Conservation (phyloP, 2,329 filamentous ascomycete species). For the Teratosphaeria epicoccoides region DNA sequence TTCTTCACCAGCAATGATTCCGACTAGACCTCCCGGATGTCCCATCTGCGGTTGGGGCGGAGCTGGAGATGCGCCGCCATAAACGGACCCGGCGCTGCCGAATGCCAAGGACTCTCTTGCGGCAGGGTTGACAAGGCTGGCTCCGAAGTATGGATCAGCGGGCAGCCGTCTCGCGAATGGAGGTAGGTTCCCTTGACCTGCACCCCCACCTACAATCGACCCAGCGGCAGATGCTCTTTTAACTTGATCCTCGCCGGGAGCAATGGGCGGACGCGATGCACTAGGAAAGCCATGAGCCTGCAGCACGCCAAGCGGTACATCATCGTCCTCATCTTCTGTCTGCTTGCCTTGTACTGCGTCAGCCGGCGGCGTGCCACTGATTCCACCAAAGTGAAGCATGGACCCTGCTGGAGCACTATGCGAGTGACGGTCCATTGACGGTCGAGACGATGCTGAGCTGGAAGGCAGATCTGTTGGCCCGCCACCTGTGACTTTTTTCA, state of each 20-base stretch:
- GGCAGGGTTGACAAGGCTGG: slow-evolving; percentile 60
- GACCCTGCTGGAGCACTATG: slow-evolving; percentile 12
- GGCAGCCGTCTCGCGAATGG: slow-evolving; percentile 75
- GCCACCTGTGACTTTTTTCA: slow-evolving; percentile 92
- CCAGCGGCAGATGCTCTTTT: slow-evolving; percentile 34
- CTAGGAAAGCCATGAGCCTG: slow-evolving; percentile 81
- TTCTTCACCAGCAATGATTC: slow-evolving; percentile 80
- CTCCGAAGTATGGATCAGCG: slow-evolving; percentile 74
- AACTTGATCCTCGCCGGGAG: slow-evolving; percentile 50
- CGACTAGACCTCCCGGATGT: slow-evolving; percentile 70
- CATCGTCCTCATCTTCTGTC: slow-evolving; percentile 70
- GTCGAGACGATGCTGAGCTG: slow-evolving; percentile 33
- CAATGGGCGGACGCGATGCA: slow-evolving; percentile 63
- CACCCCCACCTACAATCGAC: slow-evolving; percentile 36
- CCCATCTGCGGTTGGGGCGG: slow-evolving; percentile 17
- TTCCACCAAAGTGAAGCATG: slow-evolving; percentile 22
- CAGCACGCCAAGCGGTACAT: slow-evolving; percentile 75
- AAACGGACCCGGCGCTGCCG: slow-evolving; percentile 30
- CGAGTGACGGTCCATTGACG: slow-evolving; percentile 44
- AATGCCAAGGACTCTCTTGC: slow-evolving; percentile 67
- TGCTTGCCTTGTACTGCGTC: slow-evolving; percentile 15
- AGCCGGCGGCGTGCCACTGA: slow-evolving; percentile 18
- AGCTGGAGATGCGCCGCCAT: slow-evolving; percentile 21
- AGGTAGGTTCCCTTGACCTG: slow-evolving; percentile 49
- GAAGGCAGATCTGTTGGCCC: slow-evolving; percentile 37